Percentiles rank a stretch among this genome's conserved stretches.
phyloP scores from a whole-genome alignment of 2,329 filamentous ascomycete species.

The Phaeosphaeriaceae sp. region DNA sequence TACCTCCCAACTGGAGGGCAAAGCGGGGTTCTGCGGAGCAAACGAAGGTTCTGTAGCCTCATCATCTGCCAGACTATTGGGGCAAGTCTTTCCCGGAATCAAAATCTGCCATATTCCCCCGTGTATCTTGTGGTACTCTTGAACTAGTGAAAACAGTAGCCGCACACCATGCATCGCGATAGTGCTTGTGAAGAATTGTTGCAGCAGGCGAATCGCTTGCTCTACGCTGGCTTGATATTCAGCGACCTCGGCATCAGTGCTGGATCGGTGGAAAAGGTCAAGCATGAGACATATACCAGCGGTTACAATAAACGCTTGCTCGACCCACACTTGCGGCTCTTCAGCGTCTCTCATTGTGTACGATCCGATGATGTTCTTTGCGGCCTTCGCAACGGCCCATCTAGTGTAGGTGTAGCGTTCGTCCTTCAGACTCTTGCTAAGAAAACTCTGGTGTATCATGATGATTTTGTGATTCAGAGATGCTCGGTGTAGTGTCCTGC shows the following conservation, averaged over 20 bases:
- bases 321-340: constrained; percentile 53
- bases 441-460: constrained; percentile 54
- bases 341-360: constrained; percentile 45
- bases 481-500: constrained; percentile 43
- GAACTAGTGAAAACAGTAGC: constrained; percentile 46
- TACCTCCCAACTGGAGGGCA: constrained; percentile 1
- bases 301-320: constrained; percentile 43
- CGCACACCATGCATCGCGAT: constrained; percentile 49
- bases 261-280: constrained; percentile 36
- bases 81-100: background rate
- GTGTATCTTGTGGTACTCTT: constrained; percentile 32
- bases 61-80: constrained; percentile 13
- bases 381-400: constrained; percentile 50
- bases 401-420: constrained; percentile 52
- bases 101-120: constrained; percentile 15
- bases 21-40: too few relatives aligned
- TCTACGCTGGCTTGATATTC: constrained; percentile 38
- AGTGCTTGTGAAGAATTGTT: constrained; percentile 45
- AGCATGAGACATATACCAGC: constrained; percentile 36
- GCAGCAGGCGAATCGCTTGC: constrained; percentile 42
- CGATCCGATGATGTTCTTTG: constrained; percentile 50
- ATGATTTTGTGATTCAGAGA: constrained; percentile 54
- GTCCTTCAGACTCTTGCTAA: constrained; percentile 52
- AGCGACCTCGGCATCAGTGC: constrained; percentile 27
- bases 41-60: background rate